Base-by-base conservation (phyloP, 1,139 yeast genomes). In the Taphrina deformans region DNA sequence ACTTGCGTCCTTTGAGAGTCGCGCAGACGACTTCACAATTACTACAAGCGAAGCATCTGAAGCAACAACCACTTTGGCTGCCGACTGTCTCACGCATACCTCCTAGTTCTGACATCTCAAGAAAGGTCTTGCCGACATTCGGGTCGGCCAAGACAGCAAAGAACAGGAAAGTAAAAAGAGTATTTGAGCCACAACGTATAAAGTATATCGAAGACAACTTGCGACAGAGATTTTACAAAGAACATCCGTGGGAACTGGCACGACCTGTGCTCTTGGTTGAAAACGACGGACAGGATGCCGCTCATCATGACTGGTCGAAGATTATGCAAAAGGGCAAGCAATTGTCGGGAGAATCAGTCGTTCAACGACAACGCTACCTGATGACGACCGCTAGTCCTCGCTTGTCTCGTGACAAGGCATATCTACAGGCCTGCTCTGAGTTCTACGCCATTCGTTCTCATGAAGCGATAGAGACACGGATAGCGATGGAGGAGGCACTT, bases 231-330 rank as follows among this genome's bases (percentile, higher is more conserved):
- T 93, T 93, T 73, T 93, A 87, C 76, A 85, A 85, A 68, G 97
- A 92, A 75, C 99, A 93, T 76, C 99, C 99, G 12, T 93, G 99
- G 99, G 99, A 93, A 77, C 80, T 92, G 67, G 89, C 99, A 1
- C 84, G 96, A 70, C 97, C 99, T n/a, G 89, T 89, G 74, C 81
- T 85, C 35, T 78, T 93, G 70, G 82, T 91, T 58, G 99, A 95
- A 76, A 88, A 85, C 72, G 78, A 80, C 23, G 89, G 89, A 5
- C 76, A 80, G 52, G 85, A 85, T 63, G 80, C 79, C 38, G 27
- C 75, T 3, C 24, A 44, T 27, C 35, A 23, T 21, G 63, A 59
- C n/a, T 59, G 63, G 63, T 23, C 41, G 3, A 44, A 27, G 18
- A 48, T 48, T 7, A 18, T 26, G 26, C 53, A 48, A 27, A 16